Percentiles rank a stretch among this genome's conserved stretches.
phyloP scores from a whole-genome alignment of 495 filamentous ascomycete genomes.

The Penicillium bialowiezense region DNA sequence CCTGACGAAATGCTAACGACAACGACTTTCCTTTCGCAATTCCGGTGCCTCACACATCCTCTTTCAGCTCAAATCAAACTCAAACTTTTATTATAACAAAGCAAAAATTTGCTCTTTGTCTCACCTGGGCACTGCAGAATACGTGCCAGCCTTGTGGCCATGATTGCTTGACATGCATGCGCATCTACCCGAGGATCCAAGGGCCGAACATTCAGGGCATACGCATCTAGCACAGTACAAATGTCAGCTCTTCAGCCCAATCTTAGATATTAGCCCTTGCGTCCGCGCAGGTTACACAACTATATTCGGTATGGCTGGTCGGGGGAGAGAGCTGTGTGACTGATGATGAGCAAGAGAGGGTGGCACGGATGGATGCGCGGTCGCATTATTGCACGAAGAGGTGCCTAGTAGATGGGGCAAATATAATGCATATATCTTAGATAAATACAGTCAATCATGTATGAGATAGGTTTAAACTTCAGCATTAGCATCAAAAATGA shows the following conservation, averaged over 20 bases:
- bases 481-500: not conserved
- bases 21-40: too few relatives aligned
- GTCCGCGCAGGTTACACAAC: slow-evolving; percentile 14
- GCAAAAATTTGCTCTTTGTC: too few relatives aligned
- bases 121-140: too few relatives aligned
- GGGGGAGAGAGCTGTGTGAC: slow-evolving; percentile 22
- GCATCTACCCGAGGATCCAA: not conserved
- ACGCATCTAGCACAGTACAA: not conserved
- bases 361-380: slow-evolving; percentile 16
- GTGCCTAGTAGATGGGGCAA: slow-evolving; percentile 2
- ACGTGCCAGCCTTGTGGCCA: not conserved
- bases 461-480: not conserved
- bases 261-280: slow-evolving; percentile 25
- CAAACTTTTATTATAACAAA: too few relatives aligned
- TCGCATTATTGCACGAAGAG: slow-evolving; percentile 17
- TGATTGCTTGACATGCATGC: not conserved
- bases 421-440: slow-evolving; percentile 1
- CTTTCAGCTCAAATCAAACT: too few relatives aligned
- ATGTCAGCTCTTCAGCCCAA: not conserved
- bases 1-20: too few relatives aligned
- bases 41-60: too few relatives aligned
- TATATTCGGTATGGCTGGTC: slow-evolving; percentile 18
- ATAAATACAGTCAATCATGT: not conserved
- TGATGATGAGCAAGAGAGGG: slow-evolving; percentile 9
- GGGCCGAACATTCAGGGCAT: not conserved